Evolutionary conservation across 768 basidiomycete species (phyloP).

Genomic region (Psilocybe cyanescens): DNA sequence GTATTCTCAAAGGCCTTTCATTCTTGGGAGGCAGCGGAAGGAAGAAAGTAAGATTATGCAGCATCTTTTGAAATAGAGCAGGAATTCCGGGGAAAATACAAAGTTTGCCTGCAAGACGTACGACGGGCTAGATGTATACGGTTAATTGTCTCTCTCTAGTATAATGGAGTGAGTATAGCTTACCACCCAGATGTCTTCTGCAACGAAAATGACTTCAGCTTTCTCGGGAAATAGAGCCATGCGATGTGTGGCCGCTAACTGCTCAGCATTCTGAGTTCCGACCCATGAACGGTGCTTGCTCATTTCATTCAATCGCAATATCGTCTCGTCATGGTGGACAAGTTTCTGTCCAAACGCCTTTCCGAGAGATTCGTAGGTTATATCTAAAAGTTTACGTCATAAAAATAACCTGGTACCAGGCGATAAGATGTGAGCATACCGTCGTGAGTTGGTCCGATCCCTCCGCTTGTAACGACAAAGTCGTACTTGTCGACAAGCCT

Average conservation of each 20-base stretch:
- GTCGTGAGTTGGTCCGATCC: conserved; percentile 91
- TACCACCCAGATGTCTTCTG: conserved; percentile 85
- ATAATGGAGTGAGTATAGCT: conserved; percentile 27
- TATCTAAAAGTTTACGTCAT: conserved; percentile 50
- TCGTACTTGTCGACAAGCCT: conserved; percentile 84
- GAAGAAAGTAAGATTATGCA: conserved; percentile 72
- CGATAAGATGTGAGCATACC: conserved; percentile 42
- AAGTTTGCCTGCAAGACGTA: conserved; percentile 82
- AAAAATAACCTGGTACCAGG: neutral
- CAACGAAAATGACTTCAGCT: conserved; percentile 81
- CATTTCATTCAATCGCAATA: conserved; percentile 70
- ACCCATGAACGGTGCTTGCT: conserved; percentile 60
- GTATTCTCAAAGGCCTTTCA: conserved; percentile 76
- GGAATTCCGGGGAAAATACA: conserved; percentile 95
- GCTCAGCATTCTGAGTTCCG: conserved; percentile 69
- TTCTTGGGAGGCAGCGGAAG: conserved; percentile 78
- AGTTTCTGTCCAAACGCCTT: conserved; percentile 80
- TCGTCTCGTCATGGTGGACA: conserved; percentile 76
- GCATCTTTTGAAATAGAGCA: conserved; percentile 78
- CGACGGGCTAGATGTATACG: conserved; percentile 65
- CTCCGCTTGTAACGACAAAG: conserved; percentile 89
- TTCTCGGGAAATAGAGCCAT: conserved; percentile 90
- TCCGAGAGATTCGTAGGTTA: conserved; percentile 88
- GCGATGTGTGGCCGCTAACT: conserved; percentile 73
- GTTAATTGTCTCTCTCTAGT: neutral